Evolutionary conservation across 331 rosid genomes (phyloP).

Genomic region (Stylosanthes scabra): DNA sequence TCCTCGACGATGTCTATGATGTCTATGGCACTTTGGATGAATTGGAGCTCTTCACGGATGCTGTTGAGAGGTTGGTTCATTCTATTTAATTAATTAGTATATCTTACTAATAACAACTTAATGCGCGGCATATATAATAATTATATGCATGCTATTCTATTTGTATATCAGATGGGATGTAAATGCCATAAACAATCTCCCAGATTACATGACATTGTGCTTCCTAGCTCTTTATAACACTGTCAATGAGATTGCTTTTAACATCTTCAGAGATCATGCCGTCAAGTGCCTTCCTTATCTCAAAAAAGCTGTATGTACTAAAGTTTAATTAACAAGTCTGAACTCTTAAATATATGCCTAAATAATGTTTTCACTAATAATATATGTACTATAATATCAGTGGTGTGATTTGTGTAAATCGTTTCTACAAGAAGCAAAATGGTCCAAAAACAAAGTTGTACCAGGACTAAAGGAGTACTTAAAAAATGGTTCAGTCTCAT

Average conservation of each 20-base stretch:
- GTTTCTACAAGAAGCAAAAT: slow-evolving; percentile 49
- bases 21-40: slow-evolving; percentile 32
- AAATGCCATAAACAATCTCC: slow-evolving; percentile 36
- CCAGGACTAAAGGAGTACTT: slow-evolving; percentile 47
- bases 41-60: slow-evolving; percentile 46
- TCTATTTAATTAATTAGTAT: no score
- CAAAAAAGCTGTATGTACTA: slow-evolving; percentile 41
- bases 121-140: no score
- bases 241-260: slow-evolving; percentile 41
- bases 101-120: no score
- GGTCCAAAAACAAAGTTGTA: slow-evolving; percentile 29
- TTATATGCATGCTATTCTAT: background rate
- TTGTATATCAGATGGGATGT: slow-evolving; percentile 51
- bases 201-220: slow-evolving; percentile 50
- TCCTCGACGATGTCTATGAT: slow-evolving; percentile 47
- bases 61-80: slow-evolving; percentile 40
- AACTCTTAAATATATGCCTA: background rate
- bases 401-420: slow-evolving; percentile 48
- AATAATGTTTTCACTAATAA: no score
- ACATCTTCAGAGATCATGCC: slow-evolving; percentile 42
- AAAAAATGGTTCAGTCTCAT: slow-evolving; percentile 47
- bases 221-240: slow-evolving; percentile 58
- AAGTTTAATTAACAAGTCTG: no score
- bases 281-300: slow-evolving; percentile 41
- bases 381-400: slow-evolving; percentile 15